phyloP scores from a whole-genome alignment of 169 alveolate species.

The Plasmodium falciparum region DNA sequence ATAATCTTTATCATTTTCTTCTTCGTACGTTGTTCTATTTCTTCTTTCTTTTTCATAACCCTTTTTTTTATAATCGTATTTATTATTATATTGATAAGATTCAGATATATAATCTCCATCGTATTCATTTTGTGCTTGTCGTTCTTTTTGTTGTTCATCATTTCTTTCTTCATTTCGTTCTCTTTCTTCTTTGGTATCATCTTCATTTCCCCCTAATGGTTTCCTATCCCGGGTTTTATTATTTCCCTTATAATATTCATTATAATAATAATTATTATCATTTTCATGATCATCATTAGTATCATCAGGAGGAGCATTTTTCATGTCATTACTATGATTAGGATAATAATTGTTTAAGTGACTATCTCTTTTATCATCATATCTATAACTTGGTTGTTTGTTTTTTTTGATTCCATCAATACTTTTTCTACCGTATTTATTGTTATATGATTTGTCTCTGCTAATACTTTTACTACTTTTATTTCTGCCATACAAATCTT shows the following conservation, averaged over 20 bases:
- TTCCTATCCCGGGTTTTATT: too few species aligned
- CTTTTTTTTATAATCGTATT: background rate
- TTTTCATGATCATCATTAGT: background rate
- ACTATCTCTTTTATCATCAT: slow-evolving; percentile 13
- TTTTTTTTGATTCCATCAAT: background rate
- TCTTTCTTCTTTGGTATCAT: too few species aligned
- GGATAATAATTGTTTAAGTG: background rate
- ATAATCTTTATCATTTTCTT: slow-evolving; percentile 7
- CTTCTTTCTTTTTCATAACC: background rate
- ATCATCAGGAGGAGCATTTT: background rate
- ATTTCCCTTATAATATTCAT: too few species aligned
- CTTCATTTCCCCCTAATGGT: too few species aligned
- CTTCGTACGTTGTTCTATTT: background rate
- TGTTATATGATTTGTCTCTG: background rate
- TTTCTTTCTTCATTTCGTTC: background rate
- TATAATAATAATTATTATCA: background rate
- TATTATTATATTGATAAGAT: too few species aligned
- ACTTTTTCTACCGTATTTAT: background rate
- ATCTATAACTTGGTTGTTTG: background rate
- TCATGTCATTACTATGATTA: background rate
- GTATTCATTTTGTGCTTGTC: too few species aligned
- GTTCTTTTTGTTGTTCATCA: background rate
- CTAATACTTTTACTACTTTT: slow-evolving; percentile 12
- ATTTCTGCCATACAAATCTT: background rate
- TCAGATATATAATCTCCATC: too few species aligned